Base-by-base conservation (phyloP, 306 rosid species). In the Dryas alaskensis region DNA sequence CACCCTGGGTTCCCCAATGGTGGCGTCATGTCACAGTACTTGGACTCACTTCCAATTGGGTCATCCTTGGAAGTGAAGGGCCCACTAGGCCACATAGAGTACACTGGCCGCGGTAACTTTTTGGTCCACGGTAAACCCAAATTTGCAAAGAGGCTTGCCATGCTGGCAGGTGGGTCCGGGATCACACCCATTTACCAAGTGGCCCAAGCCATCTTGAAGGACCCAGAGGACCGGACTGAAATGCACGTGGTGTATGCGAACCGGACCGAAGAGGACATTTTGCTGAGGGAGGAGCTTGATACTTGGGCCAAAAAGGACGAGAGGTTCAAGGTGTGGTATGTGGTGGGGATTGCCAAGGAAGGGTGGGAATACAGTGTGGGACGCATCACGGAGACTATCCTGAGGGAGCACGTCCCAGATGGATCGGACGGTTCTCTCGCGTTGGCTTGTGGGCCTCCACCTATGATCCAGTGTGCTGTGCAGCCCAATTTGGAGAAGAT, bases 141-240 rank as follows among this genome's bases (percentile, higher is more conserved):
- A 70, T 90, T 80, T 68, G 92, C 90, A 0, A 90, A 81, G 67
- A 84, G 67, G 76, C 77, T 93, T 0, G 88, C 92, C 58, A 83
- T 93, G 98, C 5, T 93, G 43, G 93, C 96, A 0, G 97, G 97
- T 19, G 98, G 98, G 61, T 87, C 96, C 2, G 97, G 98, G 54
- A 93, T 93, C 80, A 93, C 98, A 0, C 98, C 98, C 0, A 76
- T 93, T 11, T 93, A 87, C 73, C 97, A 90, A 79, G 87, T 90
- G 58, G 90, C 65, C n/a, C 90, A 90, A 42, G 93, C 93, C 10
- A 81, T 93, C 27, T 10, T 93, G 62, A 87, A 86, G 75, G 93
- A 93, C 31, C 86, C 86, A 0, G 88, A 89, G 57, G 98, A 93
- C 77, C 76, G 53, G 4, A 93, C 96, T 1, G 90, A 91, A 69